Evolutionary conservation across 352 stramenopile genomes (phyloP), one percentile per base, ranked within the genome.

Genomic region (Phytophthora citricola): DNA sequence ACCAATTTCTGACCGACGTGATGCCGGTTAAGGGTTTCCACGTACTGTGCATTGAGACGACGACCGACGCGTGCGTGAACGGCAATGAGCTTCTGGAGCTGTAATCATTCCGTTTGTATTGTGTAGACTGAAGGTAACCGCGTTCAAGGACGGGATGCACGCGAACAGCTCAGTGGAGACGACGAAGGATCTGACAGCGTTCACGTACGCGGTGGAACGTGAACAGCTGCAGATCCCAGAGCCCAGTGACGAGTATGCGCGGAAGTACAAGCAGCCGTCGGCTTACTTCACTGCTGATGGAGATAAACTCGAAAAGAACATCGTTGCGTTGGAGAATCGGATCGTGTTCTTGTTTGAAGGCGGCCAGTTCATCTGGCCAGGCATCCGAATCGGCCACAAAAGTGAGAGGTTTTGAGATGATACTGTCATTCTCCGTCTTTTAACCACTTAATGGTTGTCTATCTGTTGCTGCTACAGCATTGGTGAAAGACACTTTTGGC

Each of bases 321-420:
- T 63, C 15, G 74, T 57, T 36, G 63, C 61, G 20, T 64, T 91
- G 48, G 59, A 63, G 17, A 75, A 83, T 58, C 59, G 47, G n/a
- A 53, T 90, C 48, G 81, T 91, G 34, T 93, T 85, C 51, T 55
- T 93, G 22, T 90, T 93, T 49, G 85, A 93, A 63, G 81, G 85
- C 36, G 85, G 81, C 0, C 81, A 91, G 51, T 91, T 93, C 61
- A 87, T 91, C 56, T 93, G 85, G 81, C 85, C 85, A 15, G 85
- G 81, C 2, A 66, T 91, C 58, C 67, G 71, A 29, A 69, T 93
- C 45, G 82, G 82, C 51, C 80, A 91, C 71, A 88, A 88, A 61
- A 85, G 83, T 89, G 39, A 49, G 71, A 63, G 17, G 17, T 38
- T 20, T 39, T 31, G 17, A 20, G 12, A 31, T 38, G 44, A 29